These are phyloP conservation scores for Nigrospora sphaerica DNA, from an alignment of 2,329 filamentous ascomycete species.

Conservation along the genomic window DNA sequence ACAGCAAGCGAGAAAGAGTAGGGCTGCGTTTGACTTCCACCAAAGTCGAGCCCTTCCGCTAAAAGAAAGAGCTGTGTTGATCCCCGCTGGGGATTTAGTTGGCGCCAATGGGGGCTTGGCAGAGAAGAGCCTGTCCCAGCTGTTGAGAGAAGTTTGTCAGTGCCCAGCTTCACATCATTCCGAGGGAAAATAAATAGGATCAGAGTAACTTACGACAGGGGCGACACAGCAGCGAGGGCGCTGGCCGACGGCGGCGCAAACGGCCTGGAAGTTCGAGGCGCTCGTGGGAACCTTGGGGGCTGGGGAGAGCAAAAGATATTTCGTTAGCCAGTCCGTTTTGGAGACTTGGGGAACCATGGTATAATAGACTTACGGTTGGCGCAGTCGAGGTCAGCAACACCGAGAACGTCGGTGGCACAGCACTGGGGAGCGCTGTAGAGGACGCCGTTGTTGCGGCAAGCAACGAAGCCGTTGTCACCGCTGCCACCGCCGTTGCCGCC, in stretches of 20 bases:
- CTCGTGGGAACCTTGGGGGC: neutral
- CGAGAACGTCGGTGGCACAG: slow-evolving; percentile 3
- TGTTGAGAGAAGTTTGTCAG: no score
- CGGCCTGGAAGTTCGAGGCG: neutral
- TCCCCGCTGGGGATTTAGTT: no score
- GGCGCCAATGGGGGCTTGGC: no score
- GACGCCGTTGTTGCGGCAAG: neutral
- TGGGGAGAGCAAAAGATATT: neutral
- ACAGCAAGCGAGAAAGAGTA: no score
- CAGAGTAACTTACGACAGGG: slow-evolving; percentile 1
- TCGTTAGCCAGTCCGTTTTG: neutral
- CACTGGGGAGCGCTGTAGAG: slow-evolving; percentile 4
- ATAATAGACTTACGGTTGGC: neutral
- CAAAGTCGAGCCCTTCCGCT: no score
- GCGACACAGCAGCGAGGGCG: slow-evolving; percentile 2
- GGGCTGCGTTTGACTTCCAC: no score
- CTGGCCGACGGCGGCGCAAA: slow-evolving; percentile 1
- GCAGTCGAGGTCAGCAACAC: slow-evolving; percentile 3
- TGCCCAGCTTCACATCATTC: no score
- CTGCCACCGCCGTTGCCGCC: neutral
- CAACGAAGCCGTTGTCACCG: neutral
- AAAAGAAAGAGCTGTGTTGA: no score
- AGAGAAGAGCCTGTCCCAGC: no score
- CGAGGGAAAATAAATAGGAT: neutral
- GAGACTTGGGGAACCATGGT: neutral